phyloP scores from a whole-genome alignment of 345 rosid genomes.

The Ceriops decandra region DNA sequence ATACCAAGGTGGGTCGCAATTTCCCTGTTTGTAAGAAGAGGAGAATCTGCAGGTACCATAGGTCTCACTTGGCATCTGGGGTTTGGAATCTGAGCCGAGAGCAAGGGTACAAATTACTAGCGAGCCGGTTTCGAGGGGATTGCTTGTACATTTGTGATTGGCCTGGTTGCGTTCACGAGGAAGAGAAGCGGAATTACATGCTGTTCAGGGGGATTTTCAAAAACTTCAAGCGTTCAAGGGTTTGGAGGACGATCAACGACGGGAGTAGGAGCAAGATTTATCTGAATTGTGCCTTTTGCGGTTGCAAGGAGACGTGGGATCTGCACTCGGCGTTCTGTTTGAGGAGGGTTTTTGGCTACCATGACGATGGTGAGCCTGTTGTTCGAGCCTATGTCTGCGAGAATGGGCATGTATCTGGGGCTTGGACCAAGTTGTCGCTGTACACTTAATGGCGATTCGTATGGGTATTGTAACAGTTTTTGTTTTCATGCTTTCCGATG shows the following conservation, averaged over 20 bases:
- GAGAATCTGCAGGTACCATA: slow-evolving; percentile 41
- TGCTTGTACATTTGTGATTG: slow-evolving; percentile 79
- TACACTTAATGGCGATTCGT: slow-evolving; percentile 31
- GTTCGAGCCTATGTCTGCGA: slow-evolving; percentile 97
- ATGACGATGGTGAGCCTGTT: slow-evolving; percentile 91
- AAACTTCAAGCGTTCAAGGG: slow-evolving; percentile 71
- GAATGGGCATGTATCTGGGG: slow-evolving; percentile 95
- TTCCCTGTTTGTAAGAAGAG: slow-evolving; percentile 37
- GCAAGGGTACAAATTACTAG: slow-evolving; percentile 81
- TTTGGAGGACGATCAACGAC: slow-evolving; percentile 85
- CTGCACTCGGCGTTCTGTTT: slow-evolving; percentile 85
- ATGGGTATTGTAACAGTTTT: slow-evolving; percentile 1
- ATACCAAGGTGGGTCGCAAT: slow-evolving; percentile 26
- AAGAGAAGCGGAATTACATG: slow-evolving; percentile 86
- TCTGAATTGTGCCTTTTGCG: slow-evolving; percentile 77
- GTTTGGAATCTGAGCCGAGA: slow-evolving; percentile 77
- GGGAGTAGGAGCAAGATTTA: slow-evolving; percentile 57
- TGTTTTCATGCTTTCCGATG: background rate
- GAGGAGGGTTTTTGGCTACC: slow-evolving; percentile 68
- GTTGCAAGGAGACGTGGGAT: slow-evolving; percentile 80
- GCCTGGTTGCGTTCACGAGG: slow-evolving; percentile 85
- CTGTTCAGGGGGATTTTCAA: slow-evolving; percentile 87
- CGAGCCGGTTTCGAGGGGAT: slow-evolving; percentile 87
- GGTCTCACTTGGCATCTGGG: slow-evolving; percentile 73
- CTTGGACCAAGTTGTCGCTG: slow-evolving; percentile 78